Conservation (phyloP, 1,139 yeast species). For the Yamadazyma taylorii region DNA sequence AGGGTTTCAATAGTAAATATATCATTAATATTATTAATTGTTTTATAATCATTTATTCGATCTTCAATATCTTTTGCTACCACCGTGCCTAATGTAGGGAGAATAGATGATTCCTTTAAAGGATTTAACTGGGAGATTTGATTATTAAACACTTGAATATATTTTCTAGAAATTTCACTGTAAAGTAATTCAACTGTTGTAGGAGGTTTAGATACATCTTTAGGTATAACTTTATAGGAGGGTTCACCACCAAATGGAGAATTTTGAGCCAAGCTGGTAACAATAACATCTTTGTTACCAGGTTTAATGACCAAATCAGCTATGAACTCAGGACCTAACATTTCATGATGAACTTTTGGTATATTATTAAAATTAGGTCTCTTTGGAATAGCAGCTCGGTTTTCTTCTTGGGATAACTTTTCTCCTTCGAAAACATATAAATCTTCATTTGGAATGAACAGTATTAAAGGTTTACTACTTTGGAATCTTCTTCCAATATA, state of each 20-base stretch:
- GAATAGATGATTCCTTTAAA: slow-evolving; percentile 7
- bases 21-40: background rate
- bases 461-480: slow-evolving; percentile 14
- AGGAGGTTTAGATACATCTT: slow-evolving; percentile 15
- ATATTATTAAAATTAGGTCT: slow-evolving; percentile 21
- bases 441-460: slow-evolving; percentile 37
- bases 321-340: slow-evolving; percentile 35
- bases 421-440: slow-evolving; percentile 34
- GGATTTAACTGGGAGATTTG: slow-evolving; percentile 18
- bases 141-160: slow-evolving; percentile 31
- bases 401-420: slow-evolving; percentile 30
- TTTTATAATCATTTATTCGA: slow-evolving; percentile 3
- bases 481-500: slow-evolving; percentile 3
- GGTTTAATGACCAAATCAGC: slow-evolving; percentile 35
- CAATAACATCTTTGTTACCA: slow-evolving; percentile 28
- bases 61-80: slow-evolving; percentile 5
- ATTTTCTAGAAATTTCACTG: slow-evolving; percentile 28
- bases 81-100: slow-evolving; percentile 9
- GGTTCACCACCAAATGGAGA: slow-evolving; percentile 32
- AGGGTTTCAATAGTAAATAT: slow-evolving; percentile 12
- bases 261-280: slow-evolving; percentile 29
- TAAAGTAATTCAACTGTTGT: slow-evolving; percentile 25
- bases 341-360: slow-evolving; percentile 29
- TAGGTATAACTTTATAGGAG: slow-evolving; percentile 23
- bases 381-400: slow-evolving; percentile 36